A percentile compares a stretch with the other conserved stretches of the same genome.
phyloP scores from a whole-genome alignment of 441 rosid genomes.

The Euphorbia schlechtendalii region DNA sequence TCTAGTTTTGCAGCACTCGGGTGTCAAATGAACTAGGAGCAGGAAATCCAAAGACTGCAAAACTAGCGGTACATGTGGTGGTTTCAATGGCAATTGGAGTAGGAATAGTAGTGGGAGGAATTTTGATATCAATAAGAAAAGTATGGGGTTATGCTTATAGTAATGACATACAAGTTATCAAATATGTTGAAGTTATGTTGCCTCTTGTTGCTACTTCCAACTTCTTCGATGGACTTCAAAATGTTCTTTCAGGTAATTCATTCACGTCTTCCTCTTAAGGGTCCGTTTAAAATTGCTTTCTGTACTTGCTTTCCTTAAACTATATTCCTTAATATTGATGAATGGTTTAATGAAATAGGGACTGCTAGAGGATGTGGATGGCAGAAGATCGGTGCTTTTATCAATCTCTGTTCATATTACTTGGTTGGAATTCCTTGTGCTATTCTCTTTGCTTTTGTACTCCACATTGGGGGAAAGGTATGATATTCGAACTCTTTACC shows the following conservation, averaged over 20 bases:
- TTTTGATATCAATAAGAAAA: neutral
- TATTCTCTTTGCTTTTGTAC: neutral
- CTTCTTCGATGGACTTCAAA: neutral
- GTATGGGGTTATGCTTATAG: conserved; percentile 3
- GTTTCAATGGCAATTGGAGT: neutral
- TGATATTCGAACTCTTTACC: too few species aligned
- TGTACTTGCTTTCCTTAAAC: neutral
- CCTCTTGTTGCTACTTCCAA: conserved; percentile 6
- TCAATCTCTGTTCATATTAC: conserved; percentile 1
- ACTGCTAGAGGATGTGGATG: conserved; percentile 7
- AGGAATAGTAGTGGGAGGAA: neutral
- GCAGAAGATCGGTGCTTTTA: neutral
- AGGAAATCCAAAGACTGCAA: neutral
- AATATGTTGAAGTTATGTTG: neutral
- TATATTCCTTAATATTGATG: neutral
- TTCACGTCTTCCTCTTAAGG: neutral
- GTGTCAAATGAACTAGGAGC: conserved; percentile 12
- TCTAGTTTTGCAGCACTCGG: neutral
- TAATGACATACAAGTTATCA: conserved; percentile 1
- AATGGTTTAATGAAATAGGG: neutral
- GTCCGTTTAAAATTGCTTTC: neutral
- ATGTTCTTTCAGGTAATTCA: conserved; percentile 3
- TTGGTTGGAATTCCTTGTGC: neutral
- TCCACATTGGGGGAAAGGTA: conserved; percentile 7
- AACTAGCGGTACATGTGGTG: conserved; percentile 1